Base-by-base conservation (phyloP, 805 yeast species). In the Wickerhamomyces silvicola region DNA sequence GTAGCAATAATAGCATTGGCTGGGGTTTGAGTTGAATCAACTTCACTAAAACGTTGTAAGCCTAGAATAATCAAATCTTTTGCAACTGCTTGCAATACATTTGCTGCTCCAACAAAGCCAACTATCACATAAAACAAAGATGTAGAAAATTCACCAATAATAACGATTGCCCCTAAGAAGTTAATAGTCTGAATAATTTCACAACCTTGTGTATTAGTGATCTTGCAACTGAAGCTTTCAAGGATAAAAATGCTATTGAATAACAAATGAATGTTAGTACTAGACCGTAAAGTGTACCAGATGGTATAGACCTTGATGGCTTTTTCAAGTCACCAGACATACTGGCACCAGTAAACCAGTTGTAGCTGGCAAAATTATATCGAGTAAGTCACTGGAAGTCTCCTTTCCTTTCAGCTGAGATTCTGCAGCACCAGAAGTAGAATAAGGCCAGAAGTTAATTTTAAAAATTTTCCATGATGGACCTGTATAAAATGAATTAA, bases 311-410 rank as follows among this genome's bases (percentile, higher is more conserved):
- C 47, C 72, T 75, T 0, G 96, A 85, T 0, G 99, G 99, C 34
- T 72, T 77, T 35, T 72, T 63, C 41, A 92, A 66, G 46, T 87
- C 96, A 13, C 98, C 97, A 24, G 96, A 86, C 99, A 92, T 92
- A 16, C 95, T 83, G 2, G 98, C 97, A 12, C 99, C 99, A 3
- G 98, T 97, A 57, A 92, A 36, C 99, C 99, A 6, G 97, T 96
- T 0, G 98, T 90, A 1, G 98, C 96, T 9, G 98, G 97, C 63
- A 92, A 92, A 54, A 92, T 86, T 27, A 92, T 84, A 4, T 97
- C 97, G 70, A 92, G 92, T 42, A 94, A 59, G 52, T 83, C 81
- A 33, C 78, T 75, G 50, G 90, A 86, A 1, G 79, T 85, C 54
- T 90, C 97, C 11, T 69, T 75, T 0, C 61, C 59, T 7, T 55